A percentile compares a stretch with the other conserved stretches of the same genome.
These are phyloP conservation scores for Marasmius fiardii DNA, from an alignment of 1,284 basidiomycete genomes.

Conservation along the genomic window DNA sequence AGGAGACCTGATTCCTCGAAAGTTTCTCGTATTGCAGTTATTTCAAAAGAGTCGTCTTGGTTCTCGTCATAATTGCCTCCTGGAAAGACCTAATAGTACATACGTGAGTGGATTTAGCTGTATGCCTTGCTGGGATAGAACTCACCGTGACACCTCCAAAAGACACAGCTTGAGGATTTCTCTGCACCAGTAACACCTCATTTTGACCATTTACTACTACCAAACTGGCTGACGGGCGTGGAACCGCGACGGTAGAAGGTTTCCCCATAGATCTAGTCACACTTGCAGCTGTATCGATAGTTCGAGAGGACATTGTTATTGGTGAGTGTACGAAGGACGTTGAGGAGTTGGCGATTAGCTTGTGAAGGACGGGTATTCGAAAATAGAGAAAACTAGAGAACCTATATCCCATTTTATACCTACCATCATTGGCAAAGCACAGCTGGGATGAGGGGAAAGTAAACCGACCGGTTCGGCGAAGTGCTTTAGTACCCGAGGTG, in stretches of 20 bases:
- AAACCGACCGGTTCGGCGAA: no score
- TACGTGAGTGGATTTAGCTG: conserved; percentile 22
- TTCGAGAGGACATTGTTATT: neutral
- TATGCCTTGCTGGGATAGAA: conserved; percentile 9
- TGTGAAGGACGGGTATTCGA: no score
- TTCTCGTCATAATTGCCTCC: conserved; percentile 62
- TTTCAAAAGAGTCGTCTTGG: conserved; percentile 52
- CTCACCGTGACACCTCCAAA: conserved; percentile 66
- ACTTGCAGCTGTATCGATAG: neutral
- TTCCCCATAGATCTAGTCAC: conserved; percentile 11
- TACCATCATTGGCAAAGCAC: no score
- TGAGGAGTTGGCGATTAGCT: no score
- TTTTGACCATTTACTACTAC: conserved; percentile 61
- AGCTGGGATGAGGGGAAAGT: no score
- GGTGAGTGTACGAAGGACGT: neutral
- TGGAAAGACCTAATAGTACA: conserved; percentile 78
- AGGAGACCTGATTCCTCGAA: conserved; percentile 72
- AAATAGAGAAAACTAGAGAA: no score
- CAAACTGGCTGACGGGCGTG: conserved; percentile 62
- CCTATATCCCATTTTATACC: no score
- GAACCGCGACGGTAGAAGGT: conserved; percentile 21
- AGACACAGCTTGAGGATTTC: conserved; percentile 57
- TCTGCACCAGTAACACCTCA: conserved; percentile 65
- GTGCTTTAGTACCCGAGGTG: no score
- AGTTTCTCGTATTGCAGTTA: conserved; percentile 69